These are phyloP conservation scores for Oryza glaberrima DNA, from an alignment of 176 grass and related monocot species.

Conservation along the genomic window DNA sequence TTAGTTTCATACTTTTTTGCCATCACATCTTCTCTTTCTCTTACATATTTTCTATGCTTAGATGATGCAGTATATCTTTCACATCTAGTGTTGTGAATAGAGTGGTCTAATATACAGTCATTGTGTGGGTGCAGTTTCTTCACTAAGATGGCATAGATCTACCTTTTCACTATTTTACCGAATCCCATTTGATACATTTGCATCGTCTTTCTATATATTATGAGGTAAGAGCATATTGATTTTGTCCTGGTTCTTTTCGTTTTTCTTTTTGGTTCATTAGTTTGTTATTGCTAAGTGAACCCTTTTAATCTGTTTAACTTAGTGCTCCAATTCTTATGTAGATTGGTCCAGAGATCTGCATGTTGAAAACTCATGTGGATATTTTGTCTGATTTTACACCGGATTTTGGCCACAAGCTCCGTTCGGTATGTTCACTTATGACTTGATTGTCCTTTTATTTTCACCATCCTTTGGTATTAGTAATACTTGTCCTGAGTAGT, in stretches of 20 bases:
- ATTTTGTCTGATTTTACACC: conserved; percentile 88
- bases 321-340: conserved; percentile 29
- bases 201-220: background rate
- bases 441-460: background rate
- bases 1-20: background rate
- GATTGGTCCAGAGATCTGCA: conserved; percentile 86
- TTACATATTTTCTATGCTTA: background rate
- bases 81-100: background rate
- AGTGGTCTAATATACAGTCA: background rate
- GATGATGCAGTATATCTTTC: background rate
- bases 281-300: too few relatives aligned
- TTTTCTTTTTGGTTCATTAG: too few relatives aligned
- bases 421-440: conserved; percentile 47
- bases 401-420: conserved; percentile 74
- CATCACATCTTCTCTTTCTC: background rate
- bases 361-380: conserved; percentile 94
- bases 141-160: background rate
- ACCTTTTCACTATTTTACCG: background rate
- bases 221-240: background rate
- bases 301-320: background rate
- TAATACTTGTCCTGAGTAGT: background rate
- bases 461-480: background rate
- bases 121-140: background rate
- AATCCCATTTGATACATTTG: background rate
- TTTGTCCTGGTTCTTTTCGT: background rate